Evolutionary conservation across 2,329 filamentous ascomycete species (phyloP).

Genomic region (Metarhizium humberi): DNA sequence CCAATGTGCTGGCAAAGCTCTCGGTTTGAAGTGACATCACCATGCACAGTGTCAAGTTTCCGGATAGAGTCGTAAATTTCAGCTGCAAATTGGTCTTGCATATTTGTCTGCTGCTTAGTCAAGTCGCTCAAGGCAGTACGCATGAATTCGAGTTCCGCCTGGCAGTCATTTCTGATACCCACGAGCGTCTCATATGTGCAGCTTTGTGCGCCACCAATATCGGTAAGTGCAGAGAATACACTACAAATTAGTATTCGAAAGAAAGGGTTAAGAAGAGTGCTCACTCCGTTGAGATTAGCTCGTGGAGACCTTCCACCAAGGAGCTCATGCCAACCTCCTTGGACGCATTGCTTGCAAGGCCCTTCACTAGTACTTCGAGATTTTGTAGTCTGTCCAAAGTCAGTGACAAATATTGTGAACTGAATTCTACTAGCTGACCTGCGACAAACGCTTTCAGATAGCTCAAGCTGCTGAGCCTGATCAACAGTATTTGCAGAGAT

Average conservation of each 20-base stretch:
- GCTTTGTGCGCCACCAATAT: conserved; percentile 2
- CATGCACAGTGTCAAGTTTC: not conserved
- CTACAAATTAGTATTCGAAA: not conserved
- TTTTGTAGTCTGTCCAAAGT: conserved; percentile 1
- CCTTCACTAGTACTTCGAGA: conserved; percentile 2
- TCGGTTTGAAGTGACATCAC: not conserved
- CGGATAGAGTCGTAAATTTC: not conserved
- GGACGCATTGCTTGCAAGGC: not conserved
- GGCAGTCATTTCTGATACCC: conserved; percentile 3
- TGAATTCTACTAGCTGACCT: not conserved
- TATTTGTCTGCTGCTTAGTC: conserved; percentile 5
- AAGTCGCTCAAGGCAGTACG: conserved; percentile 3
- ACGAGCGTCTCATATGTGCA: conserved; percentile 2
- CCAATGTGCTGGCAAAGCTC: not conserved
- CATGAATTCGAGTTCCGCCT: conserved; percentile 1
- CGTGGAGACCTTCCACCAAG: conserved; percentile 1
- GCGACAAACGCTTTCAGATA: not conserved
- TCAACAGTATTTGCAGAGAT: not conserved
- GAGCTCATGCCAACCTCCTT: not conserved
- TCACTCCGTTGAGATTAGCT: conserved; percentile 3
- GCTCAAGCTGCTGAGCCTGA: not conserved
- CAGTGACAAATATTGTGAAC: not conserved
- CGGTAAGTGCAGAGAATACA: conserved; percentile 2
- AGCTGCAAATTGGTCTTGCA: conserved; percentile 5
- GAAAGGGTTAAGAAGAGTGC: not conserved